Evolutionary conservation across 306 rosid genomes (phyloP).

Genomic region (Lotus japonicus): DNA sequence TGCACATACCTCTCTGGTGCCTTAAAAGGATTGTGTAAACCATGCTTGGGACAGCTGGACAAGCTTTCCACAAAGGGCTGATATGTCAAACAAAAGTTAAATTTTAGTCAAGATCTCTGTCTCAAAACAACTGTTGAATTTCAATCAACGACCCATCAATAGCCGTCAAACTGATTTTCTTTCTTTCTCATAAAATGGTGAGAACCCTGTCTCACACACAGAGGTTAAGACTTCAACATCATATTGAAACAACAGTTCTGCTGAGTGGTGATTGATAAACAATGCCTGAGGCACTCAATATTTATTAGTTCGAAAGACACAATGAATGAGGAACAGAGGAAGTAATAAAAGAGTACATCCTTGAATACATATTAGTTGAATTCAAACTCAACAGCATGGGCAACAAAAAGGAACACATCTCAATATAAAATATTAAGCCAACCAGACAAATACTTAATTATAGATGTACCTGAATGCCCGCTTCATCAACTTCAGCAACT

Average conservation of each 20-base stretch:
- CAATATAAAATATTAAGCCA: neutral
- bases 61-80: conserved; percentile 91
- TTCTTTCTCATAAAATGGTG: conserved; percentile 4
- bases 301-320: neutral
- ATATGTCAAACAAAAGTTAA: conserved; percentile 21
- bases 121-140: neutral
- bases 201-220: neutral
- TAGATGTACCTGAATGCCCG: conserved; percentile 61
- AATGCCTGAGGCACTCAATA: conserved; percentile 15
- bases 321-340: neutral
- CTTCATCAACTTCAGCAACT: conserved; percentile 84
- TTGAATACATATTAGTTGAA: neutral
- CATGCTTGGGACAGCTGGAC: conserved; percentile 88
- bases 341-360: neutral
- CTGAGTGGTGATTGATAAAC: neutral
- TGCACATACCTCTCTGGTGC: conserved; percentile 80
- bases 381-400: neutral
- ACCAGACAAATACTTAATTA: neutral
- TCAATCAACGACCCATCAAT: conserved; percentile 1
- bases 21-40: conserved; percentile 94
- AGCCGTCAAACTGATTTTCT: conserved; percentile 1
- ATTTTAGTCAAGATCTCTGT: conserved; percentile 1
- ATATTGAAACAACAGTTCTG: neutral
- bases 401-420: conserved; percentile 13
- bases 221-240: neutral